A percentile compares a stretch with the other conserved stretches of the same genome.
Evolutionary conservation across 768 basidiomycete species (phyloP).

Genomic region (Pleurotus giganteus): DNA sequence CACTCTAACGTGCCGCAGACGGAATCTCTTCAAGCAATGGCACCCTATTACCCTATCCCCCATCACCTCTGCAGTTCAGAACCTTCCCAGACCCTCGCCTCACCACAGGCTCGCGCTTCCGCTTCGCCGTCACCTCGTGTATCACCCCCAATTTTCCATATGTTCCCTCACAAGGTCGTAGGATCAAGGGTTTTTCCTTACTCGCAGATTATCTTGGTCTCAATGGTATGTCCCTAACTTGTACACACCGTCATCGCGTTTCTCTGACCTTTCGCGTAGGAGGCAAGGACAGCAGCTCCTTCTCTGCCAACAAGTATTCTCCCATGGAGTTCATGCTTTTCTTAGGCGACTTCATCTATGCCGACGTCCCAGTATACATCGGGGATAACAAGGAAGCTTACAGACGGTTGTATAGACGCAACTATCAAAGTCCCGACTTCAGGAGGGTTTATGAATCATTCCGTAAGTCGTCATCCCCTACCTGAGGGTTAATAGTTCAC

Average conservation of each 20-base stretch:
- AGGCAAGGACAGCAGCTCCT: too few relatives aligned
- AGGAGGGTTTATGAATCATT: conserved; percentile 65
- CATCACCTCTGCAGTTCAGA: conserved; percentile 53
- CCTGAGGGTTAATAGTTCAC: background rate
- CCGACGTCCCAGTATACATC: conserved; percentile 64
- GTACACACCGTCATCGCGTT: too few relatives aligned
- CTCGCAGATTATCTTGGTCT: conserved; percentile 50
- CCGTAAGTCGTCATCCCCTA: conserved; percentile 43
- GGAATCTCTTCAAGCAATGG: conserved; percentile 38
- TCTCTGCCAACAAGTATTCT: background rate
- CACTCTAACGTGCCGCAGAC: conserved; percentile 30
- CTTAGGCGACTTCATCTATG: conserved; percentile 76
- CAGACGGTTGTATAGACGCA: conserved; percentile 62
- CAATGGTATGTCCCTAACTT: conserved; percentile 2
- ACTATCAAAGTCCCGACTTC: conserved; percentile 64
- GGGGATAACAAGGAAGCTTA: conserved; percentile 61
- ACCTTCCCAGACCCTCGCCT: conserved; percentile 75
- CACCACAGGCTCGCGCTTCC: conserved; percentile 52
- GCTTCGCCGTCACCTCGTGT: conserved; percentile 69
- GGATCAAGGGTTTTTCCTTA: conserved; percentile 64
- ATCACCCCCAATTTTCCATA: conserved; percentile 75
- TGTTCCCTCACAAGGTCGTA: conserved; percentile 46
- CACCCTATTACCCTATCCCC: conserved; percentile 48
- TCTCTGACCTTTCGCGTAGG: too few relatives aligned
- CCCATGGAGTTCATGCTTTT: conserved; percentile 63